Base-by-base conservation (phyloP, 225 moss, liverwort and hornwort species). In the Bryum argenteum region DNA sequence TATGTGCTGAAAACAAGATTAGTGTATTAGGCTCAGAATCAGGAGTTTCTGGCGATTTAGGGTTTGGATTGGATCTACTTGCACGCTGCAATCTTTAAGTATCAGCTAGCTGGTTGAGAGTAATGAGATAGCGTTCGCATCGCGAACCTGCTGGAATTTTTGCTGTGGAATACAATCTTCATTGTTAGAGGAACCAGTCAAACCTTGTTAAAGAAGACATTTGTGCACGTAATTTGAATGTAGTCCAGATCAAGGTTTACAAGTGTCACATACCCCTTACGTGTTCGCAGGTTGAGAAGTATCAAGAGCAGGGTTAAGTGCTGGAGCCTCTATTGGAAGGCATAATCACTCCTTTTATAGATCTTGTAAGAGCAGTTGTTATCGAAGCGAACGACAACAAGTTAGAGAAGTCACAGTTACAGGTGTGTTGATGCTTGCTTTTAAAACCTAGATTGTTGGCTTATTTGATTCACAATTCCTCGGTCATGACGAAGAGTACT, bases 221-320 rank as follows among this genome's bases (percentile, higher is more conserved):
- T 16, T 71, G 39, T 63, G n/a, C 45, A 19, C 53, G 52, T 40
- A 70, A 22, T 50, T 23, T 48, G 47, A 28, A n/a, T 61, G 33
- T 74, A 48, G 62, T 61, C 17, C 23, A 66, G 53, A 55, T 52
- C 17, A 51, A 22, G 26, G 48, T 70, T 15, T 71, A 63, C 15
- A 51, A 71, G 58, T 51, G 61, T 61, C 11, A 10, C 28, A 67
- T 73, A 33, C 60, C 19, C 44, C 51, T 44, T 16, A 58, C 57
- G 44, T 63, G 64, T 70, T 71, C 45, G 76, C 90, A 96, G 94
- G 82, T 89, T 67, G 89, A 88, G 70, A 91, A 89, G 77, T 94
- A 94, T 79, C 98, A 98, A 85, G 98, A 98, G 83, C 92, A 92
- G 73, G 88, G 98, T 45, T 94, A 94, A 73, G 79, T 98, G 74